Evolutionary conservation across 2,329 filamentous ascomycete genomes (phyloP).

Genomic region (Calonectria montana): DNA sequence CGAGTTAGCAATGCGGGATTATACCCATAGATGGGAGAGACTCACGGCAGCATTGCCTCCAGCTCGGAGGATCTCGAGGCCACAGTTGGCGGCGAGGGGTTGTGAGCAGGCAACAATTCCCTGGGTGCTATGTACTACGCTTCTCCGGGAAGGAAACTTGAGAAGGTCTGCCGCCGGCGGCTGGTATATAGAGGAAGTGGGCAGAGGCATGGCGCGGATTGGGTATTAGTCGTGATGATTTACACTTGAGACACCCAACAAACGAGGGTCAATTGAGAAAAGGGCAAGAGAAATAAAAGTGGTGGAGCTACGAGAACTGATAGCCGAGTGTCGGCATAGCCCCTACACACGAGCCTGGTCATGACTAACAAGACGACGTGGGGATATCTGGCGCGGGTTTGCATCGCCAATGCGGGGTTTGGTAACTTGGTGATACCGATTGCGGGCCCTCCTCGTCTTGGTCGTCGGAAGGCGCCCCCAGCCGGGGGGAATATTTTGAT

Average conservation of each 20-base stretch:
- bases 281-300: not conserved
- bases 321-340: not conserved
- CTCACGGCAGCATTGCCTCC: constrained; percentile 94
- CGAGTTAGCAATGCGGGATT: constrained; percentile 20
- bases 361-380: not conserved
- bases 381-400: not conserved
- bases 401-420: constrained; percentile 11
- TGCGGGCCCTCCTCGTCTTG: constrained; percentile 33
- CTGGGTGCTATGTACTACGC: constrained; percentile 92
- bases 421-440: constrained; percentile 11
- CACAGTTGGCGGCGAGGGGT: constrained; percentile 88
- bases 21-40: constrained; percentile 28
- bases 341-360: not conserved
- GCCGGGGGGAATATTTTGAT: not conserved
- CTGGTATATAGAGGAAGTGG: constrained; percentile 59
- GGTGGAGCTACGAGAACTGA: not conserved
- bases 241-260: not conserved
- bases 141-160: constrained; percentile 82
- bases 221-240: not conserved
- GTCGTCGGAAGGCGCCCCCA: constrained; percentile 20
- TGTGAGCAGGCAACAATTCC: constrained; percentile 93
- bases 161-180: constrained; percentile 63
- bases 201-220: constrained; percentile 56
- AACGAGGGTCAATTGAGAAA: not conserved
- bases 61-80: constrained; percentile 83